Evolutionary conservation across 2,329 filamentous ascomycete species (phyloP).

Genomic region (Penicillium brasilianum): DNA sequence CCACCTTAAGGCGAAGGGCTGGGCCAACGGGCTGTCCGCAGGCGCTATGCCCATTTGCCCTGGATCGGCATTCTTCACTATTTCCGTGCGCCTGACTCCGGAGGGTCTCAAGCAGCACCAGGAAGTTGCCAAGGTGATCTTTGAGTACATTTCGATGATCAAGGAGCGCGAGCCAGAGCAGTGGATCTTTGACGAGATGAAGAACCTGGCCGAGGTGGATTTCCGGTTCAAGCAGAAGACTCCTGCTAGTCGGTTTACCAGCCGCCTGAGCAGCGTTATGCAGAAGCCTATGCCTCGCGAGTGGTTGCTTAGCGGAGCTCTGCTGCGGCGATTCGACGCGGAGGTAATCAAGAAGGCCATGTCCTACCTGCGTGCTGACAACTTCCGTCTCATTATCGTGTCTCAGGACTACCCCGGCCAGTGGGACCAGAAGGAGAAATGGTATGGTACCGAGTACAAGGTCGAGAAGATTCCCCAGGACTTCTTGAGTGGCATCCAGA

Average conservation of each 20-base stretch:
- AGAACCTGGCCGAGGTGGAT: constrained; percentile 85
- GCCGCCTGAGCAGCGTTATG: constrained; percentile 83
- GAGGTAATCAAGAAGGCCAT: constrained; percentile 76
- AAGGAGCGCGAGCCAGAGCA: constrained; percentile 78
- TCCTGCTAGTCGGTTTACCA: constrained; percentile 86
- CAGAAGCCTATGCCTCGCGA: constrained; percentile 86
- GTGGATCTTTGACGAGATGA: constrained; percentile 95
- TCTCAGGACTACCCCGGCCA: constrained; percentile 82
- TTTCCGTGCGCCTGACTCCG: constrained; percentile 79
- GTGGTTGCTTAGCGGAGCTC: constrained; percentile 81
- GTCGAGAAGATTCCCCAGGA: constrained; percentile 77
- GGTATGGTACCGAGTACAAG: constrained; percentile 96
- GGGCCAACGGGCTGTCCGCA: constrained; percentile 82
- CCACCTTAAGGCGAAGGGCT: constrained; percentile 87
- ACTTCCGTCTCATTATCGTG: constrained; percentile 82
- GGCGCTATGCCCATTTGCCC: constrained; percentile 78
- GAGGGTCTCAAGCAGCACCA: constrained; percentile 82
- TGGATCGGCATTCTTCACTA: constrained; percentile 78
- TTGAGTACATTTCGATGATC: constrained; percentile 89
- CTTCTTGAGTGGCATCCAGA: constrained; percentile 72
- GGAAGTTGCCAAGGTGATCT: constrained; percentile 81
- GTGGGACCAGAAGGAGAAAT: constrained; percentile 90
- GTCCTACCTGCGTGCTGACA: constrained; percentile 78
- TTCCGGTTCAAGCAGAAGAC: constrained; percentile 96
- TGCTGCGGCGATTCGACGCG: constrained; percentile 80